Percentiles rank a stretch among this genome's conserved stretches.
Evolutionary conservation across 139 green algal species (phyloP).

Genomic region (Tetraselmis striata): DNA sequence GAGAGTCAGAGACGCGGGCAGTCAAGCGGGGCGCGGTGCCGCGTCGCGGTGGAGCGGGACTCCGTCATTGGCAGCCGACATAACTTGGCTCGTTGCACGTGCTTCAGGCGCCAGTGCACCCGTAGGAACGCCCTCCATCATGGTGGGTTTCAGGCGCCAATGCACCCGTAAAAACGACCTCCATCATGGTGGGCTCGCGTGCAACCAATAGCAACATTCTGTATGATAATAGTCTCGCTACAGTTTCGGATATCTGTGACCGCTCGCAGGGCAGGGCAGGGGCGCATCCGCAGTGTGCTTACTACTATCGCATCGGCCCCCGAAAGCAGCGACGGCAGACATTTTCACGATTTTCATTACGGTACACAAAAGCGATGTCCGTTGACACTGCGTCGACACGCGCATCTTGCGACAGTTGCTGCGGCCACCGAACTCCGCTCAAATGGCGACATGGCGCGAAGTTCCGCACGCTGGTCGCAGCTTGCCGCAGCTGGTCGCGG

Average conservation of each 20-base stretch:
- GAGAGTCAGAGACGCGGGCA: background rate
- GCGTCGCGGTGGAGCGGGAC: background rate
- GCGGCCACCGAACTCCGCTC: no score
- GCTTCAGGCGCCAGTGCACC: conserved; percentile 47
- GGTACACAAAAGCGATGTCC: no score
- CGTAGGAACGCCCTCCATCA: conserved; percentile 59
- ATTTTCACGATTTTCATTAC: no score
- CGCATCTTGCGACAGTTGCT: no score
- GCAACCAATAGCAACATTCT: no score
- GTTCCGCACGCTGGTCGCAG: background rate
- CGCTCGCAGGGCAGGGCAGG: no score
- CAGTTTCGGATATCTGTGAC: no score
- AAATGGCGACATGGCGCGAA: conserved; percentile 13
- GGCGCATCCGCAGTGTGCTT: no score
- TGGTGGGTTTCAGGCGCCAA: conserved; percentile 57
- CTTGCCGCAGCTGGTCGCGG: background rate
- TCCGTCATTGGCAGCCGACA: background rate
- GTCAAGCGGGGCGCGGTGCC: background rate
- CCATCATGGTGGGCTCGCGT: conserved; percentile 64
- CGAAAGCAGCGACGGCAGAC: no score
- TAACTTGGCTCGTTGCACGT: background rate
- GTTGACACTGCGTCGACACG: no score
- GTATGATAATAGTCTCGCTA: no score
- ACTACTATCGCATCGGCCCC: no score
- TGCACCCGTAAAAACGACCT: conserved; percentile 53